These are phyloP conservation scores for Coniosporium uncinatum DNA, from an alignment of 2,329 filamentous ascomycete species.

Conservation along the genomic window DNA sequence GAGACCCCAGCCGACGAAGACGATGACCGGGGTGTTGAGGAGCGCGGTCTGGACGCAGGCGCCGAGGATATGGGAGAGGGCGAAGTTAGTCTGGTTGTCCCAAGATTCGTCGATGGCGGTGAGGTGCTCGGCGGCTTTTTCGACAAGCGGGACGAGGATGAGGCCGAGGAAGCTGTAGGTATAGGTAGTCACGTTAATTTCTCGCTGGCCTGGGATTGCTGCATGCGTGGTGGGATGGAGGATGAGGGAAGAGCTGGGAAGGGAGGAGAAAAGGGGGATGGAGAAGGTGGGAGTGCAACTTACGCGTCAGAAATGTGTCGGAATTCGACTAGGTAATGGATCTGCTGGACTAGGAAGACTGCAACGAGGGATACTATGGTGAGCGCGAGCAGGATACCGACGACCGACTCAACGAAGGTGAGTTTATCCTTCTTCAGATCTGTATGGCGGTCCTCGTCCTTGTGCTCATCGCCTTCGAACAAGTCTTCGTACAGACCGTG, in stretches of 20 bases:
- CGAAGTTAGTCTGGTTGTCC: constrained; percentile 80
- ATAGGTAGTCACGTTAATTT: neutral
- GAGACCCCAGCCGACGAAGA: constrained; percentile 80
- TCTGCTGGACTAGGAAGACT: constrained; percentile 70
- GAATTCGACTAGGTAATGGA: constrained; percentile 52
- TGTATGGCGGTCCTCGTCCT: constrained; percentile 57
- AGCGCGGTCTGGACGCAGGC: constrained; percentile 87
- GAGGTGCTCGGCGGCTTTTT: constrained; percentile 83
- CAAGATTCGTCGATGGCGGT: constrained; percentile 83
- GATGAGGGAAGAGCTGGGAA: too few relatives aligned
- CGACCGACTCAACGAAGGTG: constrained; percentile 65
- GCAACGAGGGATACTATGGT: constrained; percentile 69
- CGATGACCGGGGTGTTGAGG: constrained; percentile 78
- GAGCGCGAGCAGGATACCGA: constrained; percentile 61
- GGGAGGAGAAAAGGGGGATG: neutral
- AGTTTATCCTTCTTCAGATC: constrained; percentile 61
- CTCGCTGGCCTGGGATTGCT: too few relatives aligned
- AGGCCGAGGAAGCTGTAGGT: constrained; percentile 58
- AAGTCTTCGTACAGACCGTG: constrained; percentile 74
- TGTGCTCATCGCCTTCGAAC: constrained; percentile 64
- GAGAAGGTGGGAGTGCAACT: neutral
- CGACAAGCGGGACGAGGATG: constrained; percentile 76
- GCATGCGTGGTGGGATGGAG: too few relatives aligned
- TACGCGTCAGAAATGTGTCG: constrained; percentile 33
- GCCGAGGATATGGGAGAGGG: constrained; percentile 79